These are phyloP conservation scores for Fusarium xyrophilum DNA, from an alignment of 2,329 filamentous ascomycete species.

Conservation along the genomic window DNA sequence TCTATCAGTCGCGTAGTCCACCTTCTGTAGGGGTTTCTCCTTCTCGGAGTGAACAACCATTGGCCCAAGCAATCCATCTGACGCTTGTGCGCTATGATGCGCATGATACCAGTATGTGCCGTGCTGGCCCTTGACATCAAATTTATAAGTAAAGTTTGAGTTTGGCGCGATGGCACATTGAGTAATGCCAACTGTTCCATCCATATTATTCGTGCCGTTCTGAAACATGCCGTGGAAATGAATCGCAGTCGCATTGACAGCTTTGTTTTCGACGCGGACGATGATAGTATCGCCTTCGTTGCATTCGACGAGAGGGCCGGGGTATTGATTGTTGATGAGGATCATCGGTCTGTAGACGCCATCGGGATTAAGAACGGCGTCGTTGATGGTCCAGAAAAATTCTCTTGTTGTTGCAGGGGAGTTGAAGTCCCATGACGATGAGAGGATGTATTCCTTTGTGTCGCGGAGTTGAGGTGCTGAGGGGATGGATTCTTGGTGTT, in stretches of 20 bases:
- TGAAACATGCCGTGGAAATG: conserved; percentile 84
- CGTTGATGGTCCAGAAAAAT: conserved; percentile 66
- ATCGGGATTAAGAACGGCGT: conserved; percentile 66
- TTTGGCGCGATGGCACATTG: conserved; percentile 72
- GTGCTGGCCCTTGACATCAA: conserved; percentile 62
- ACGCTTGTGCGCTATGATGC: conserved; percentile 69
- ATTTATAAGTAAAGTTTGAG: conserved; percentile 69
- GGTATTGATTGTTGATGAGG: conserved; percentile 77
- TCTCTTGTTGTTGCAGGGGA: conserved; percentile 59
- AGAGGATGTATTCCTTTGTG: conserved; percentile 62
- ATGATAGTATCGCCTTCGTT: conserved; percentile 76
- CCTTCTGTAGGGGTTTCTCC: conserved; percentile 43
- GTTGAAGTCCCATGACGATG: conserved; percentile 61
- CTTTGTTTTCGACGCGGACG: conserved; percentile 72
- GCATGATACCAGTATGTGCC: conserved; percentile 69
- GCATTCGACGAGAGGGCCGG: conserved; percentile 73
- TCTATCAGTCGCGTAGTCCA: conserved; percentile 56
- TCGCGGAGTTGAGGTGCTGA: conserved; percentile 40
- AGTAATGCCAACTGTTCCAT: conserved; percentile 71
- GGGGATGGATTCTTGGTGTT: conserved; percentile 38
- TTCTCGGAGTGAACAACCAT: conserved; percentile 68
- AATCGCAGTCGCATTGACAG: conserved; percentile 69
- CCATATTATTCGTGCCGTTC: conserved; percentile 77
- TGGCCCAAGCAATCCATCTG: conserved; percentile 72
- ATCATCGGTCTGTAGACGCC: conserved; percentile 66